Evolutionary conservation across 1,284 basidiomycete species (phyloP), one percentile per base, ranked within the genome.

Genomic region (Golubevia sp.): DNA sequence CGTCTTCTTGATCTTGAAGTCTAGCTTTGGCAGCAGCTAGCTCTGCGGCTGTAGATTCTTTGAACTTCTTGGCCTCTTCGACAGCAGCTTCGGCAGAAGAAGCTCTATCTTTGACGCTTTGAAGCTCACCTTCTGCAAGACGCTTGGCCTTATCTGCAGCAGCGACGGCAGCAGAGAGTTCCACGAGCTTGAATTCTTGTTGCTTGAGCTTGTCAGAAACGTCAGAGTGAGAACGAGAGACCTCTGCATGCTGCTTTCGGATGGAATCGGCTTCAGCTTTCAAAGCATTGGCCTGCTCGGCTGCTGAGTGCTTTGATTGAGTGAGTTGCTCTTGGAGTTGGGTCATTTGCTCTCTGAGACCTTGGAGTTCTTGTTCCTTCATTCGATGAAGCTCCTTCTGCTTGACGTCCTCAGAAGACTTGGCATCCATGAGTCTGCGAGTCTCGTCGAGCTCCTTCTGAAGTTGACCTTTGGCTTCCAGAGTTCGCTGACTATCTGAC

Each of bases 321-420:
- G 57, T 53, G 11, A 74, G 64, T 58, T 77, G 72, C 52, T 61
- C 52, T 34, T 74, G 71, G 7, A 73, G 57, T 24, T 55, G 51
- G 1, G 61, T 50, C 67, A 78, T 70, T 56, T 79, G 69, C 25
- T 68, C 62, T n/a, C 76, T 69, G 24, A 79, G 59, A 3, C 60
- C 60, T 50, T 68, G 64, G n/a, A 76, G 61, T 60, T 83, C 79
- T 49, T 78, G 70, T 58, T 76, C 76, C 67, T 79, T 74, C 71
- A 75, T 73, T 13, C 75, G 68, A 54, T 79, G 76, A 52, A 79
- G 58, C 63, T 77, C 75, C 48, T 72, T 71, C 24, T 70, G 73
- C 68, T 76, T 79, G 65, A 69, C 69, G 52, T 79, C 76, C 38
- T 79, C 76, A 6, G 71, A 72, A 50, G 67, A 71, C 66, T 79